phyloP scores from a whole-genome alignment of 2,329 filamentous ascomycete species.

The Ophiocordyceps camponoti-saundersi region DNA sequence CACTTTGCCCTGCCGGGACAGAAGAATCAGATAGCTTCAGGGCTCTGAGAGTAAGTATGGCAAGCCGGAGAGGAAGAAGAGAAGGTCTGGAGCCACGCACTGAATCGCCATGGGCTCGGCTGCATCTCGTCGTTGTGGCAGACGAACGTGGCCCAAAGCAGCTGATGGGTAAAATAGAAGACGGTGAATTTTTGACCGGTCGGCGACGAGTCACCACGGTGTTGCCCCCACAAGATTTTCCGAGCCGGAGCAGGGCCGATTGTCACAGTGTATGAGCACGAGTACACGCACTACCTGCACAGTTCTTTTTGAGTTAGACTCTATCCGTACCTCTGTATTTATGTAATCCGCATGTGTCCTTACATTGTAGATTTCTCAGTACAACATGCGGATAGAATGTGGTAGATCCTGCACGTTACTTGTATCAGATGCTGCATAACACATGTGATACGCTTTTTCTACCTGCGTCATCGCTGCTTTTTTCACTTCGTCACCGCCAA shows the following conservation, averaged over 20 bases:
- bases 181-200: conserved; percentile 6
- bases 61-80: not conserved
- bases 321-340: too few species aligned
- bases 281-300: too few species aligned
- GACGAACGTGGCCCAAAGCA: conserved; percentile 1
- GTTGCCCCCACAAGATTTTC: not conserved
- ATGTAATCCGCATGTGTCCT: too few species aligned
- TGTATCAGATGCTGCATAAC: not conserved
- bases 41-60: conserved; percentile 7
- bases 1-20: conserved; percentile 98
- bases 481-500: not conserved
- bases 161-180: not conserved
- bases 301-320: too few species aligned
- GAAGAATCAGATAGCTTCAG: conserved; percentile 81
- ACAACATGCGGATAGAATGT: not conserved
- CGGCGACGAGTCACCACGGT: conserved; percentile 8
- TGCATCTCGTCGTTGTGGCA: conserved; percentile 6
- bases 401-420: not conserved
- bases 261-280: too few species aligned
- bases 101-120: conserved; percentile 24
- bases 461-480: not conserved
- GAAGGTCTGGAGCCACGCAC: conserved; percentile 12
- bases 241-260: not conserved
- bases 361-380: not conserved
- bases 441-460: not conserved